Conservation (phyloP, 768 basidiomycete genomes). For the Lyophyllum decastes region DNA sequence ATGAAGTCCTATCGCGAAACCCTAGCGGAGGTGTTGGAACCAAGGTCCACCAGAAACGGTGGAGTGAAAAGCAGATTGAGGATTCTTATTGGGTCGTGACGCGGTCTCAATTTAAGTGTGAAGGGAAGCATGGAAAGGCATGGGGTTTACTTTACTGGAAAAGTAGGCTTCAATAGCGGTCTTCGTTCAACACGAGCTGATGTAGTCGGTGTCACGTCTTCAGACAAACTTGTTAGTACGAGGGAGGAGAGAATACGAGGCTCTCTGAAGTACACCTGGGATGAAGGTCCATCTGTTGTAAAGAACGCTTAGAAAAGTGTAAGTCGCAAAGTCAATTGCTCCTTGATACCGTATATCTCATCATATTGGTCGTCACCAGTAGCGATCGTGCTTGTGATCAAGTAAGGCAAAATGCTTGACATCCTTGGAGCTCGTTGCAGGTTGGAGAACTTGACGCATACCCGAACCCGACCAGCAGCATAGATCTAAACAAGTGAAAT, state of each 20-base stretch:
- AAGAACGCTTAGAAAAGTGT: slow-evolving; percentile 7
- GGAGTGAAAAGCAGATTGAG: slow-evolving; percentile 66
- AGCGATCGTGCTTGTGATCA: background rate
- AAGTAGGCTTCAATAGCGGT: slow-evolving; percentile 47
- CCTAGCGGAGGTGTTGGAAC: slow-evolving; percentile 70
- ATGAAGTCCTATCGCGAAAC: slow-evolving; percentile 68
- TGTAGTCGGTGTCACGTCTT: background rate
- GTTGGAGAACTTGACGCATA: background rate
- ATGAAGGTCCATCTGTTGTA: slow-evolving; percentile 50
- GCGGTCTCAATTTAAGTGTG: slow-evolving; percentile 66
- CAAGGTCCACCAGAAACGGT: slow-evolving; percentile 71
- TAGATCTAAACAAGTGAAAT: background rate
- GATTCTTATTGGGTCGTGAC: slow-evolving; percentile 80
- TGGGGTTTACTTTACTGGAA: slow-evolving; percentile 84
- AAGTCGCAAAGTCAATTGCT: slow-evolving; percentile 1
- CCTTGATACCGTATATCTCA: background rate
- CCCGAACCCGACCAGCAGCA: background rate
- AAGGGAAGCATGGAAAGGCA: slow-evolving; percentile 77
- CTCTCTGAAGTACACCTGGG: slow-evolving; percentile 76
- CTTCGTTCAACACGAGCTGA: slow-evolving; percentile 2
- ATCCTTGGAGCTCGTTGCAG: background rate
- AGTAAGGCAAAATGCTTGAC: background rate
- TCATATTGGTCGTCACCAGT: background rate
- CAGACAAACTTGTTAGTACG: slow-evolving; percentile 63
- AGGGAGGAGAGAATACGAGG: slow-evolving; percentile 68